phyloP scores from a whole-genome alignment of 208 protist genomes.

The Trypanosoma caninum region DNA sequence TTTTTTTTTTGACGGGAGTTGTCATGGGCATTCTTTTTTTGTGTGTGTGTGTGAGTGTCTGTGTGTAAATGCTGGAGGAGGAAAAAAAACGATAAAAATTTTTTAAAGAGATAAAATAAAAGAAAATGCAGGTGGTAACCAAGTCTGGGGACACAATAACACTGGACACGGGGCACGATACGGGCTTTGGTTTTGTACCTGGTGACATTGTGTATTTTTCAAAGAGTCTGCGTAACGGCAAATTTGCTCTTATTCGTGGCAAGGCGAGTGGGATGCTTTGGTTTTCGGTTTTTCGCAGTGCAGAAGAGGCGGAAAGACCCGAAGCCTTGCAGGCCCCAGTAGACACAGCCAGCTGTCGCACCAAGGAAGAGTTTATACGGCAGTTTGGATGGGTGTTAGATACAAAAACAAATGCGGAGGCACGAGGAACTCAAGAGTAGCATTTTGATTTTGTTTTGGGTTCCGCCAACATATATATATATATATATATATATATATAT shows the following conservation, averaged over 20 bases:
- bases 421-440: not conserved
- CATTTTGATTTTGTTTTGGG: not conserved
- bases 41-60: not conserved
- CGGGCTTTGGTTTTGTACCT: conserved; percentile 56
- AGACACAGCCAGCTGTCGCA: conserved; percentile 71
- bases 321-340: conserved; percentile 65
- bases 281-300: conserved; percentile 70
- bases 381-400: conserved; percentile 87
- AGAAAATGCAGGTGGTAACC: conserved; percentile 24
- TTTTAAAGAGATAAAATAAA: not conserved
- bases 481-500: conserved; percentile 7
- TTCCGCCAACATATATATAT: not conserved
- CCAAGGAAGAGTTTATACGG: conserved; percentile 82
- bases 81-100: not conserved
- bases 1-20: no score
- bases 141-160: conserved; percentile 58
- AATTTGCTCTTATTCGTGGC: conserved; percentile 80
- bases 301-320: conserved; percentile 38
- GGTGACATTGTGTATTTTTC: conserved; percentile 86
- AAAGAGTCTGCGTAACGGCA: conserved; percentile 84
- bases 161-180: conserved; percentile 33
- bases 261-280: conserved; percentile 63
- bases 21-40: no score
- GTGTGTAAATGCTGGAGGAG: no score
- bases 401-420: conserved; percentile 34